phyloP scores from a whole-genome alignment of 352 stramenopile genomes.

The Phytophthora brassicae region DNA sequence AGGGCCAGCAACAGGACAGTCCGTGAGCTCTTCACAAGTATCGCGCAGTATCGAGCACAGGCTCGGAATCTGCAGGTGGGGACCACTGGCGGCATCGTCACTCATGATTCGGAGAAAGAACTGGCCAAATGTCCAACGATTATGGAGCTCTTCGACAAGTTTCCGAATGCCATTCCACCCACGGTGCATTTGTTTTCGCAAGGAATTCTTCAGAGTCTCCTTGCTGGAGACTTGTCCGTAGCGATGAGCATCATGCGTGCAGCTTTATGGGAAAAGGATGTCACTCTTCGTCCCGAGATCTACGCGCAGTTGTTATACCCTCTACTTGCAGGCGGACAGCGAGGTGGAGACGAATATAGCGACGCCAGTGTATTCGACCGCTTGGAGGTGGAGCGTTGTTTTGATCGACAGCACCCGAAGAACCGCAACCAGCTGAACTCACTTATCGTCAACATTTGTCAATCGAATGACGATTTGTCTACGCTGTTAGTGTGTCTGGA shows the following conservation, averaged over 20 bases:
- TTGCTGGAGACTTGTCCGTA: slow-evolving; percentile 44
- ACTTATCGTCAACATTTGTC: slow-evolving; percentile 69
- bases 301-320: slow-evolving; percentile 70
- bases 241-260: slow-evolving; percentile 51
- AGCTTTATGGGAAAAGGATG: slow-evolving; percentile 39
- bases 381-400: slow-evolving; percentile 61
- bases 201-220: slow-evolving; percentile 51
- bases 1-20: slow-evolving; percentile 42
- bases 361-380: slow-evolving; percentile 47
- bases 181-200: slow-evolving; percentile 52
- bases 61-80: slow-evolving; percentile 1
- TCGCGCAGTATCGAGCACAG: slow-evolving; percentile 48
- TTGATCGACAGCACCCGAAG: slow-evolving; percentile 47
- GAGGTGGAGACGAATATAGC: slow-evolving; percentile 24
- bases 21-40: slow-evolving; percentile 52
- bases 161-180: slow-evolving; percentile 54
- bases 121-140: slow-evolving; percentile 54
- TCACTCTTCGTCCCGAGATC: slow-evolving; percentile 53
- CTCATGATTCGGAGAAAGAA: slow-evolving; percentile 26
- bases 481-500: slow-evolving; percentile 65
- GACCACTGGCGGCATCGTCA: slow-evolving; percentile 5
- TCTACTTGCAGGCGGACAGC: slow-evolving; percentile 42
- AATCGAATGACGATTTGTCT: slow-evolving; percentile 60
- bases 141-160: slow-evolving; percentile 53
- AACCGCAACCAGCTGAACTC: slow-evolving; percentile 47